Conservation (phyloP, 225 moss, liverwort and hornwort genomes). For the Straminergon stramineum region DNA sequence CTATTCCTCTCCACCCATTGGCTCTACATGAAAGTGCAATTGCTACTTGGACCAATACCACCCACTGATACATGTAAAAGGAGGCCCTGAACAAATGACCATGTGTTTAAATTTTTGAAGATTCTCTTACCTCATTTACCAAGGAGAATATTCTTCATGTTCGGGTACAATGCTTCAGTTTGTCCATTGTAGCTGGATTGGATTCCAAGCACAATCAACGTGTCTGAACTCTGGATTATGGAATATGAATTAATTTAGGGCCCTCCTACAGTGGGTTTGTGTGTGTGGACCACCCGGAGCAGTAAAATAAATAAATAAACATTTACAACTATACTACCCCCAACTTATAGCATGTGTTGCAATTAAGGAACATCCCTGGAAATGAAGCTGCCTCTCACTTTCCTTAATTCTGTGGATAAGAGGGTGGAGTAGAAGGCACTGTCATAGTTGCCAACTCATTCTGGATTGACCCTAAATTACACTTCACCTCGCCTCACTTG, state of each 20-base stretch:
- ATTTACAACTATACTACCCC: background rate
- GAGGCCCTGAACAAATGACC: background rate
- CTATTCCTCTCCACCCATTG: too few species aligned
- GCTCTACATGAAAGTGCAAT: too few species aligned
- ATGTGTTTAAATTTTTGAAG: background rate
- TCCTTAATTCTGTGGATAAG: constrained; percentile 2
- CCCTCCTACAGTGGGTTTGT: background rate
- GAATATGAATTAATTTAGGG: background rate
- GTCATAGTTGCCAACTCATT: background rate
- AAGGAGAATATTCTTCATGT: background rate
- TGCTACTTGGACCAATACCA: too few species aligned
- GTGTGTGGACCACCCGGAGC: background rate
- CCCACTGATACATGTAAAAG: too few species aligned
- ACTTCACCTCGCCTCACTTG: background rate
- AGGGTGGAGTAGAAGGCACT: background rate
- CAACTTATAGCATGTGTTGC: background rate
- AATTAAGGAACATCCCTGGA: background rate
- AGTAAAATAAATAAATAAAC: background rate
- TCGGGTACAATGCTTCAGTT: background rate
- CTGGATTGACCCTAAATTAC: background rate
- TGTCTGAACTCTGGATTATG: background rate
- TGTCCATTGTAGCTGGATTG: background rate
- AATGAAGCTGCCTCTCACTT: background rate
- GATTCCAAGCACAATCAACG: background rate
- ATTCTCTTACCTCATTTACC: background rate